Evolutionary conservation across 1,139 yeast species (phyloP), one percentile per base, ranked within the genome.

Genomic region (Hanseniaspora uvarum): DNA sequence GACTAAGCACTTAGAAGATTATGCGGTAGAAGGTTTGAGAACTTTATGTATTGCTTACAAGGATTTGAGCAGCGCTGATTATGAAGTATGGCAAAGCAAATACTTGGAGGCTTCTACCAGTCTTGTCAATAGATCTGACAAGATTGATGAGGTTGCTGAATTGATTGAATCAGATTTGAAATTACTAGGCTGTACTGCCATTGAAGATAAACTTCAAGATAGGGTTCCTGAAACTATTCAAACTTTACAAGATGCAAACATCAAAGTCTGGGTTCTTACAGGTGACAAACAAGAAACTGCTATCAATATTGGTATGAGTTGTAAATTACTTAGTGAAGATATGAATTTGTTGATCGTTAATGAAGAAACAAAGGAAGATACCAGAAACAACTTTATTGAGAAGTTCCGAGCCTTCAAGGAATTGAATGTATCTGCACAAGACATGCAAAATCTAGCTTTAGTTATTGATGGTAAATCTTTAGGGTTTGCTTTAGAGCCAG

Each of bases 281-380:
- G 99, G 99, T 61, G 99, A 94, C 66, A 78, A 96, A 65, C 98
- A 92, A 67, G 99, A 94, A 68, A 94, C 99, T n/a, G 99, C 98
- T 1, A 86, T 94, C 59, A 94, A 94, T 65, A 92, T 94, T 65
- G 99, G 98, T 58, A 88, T 92, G 96, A 86, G 95, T 61, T 94
- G 98, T 72, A 87, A 86, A 63, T 73, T 94, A 53, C 72, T 94
- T 52, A 83, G 94, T 66, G 98, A 94, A 67, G 98, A 94, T 64
- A 94, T 94, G 99, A 88, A 87, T 62, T 70, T 94, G 58, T 73
- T 94, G 61, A 81, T 92, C 57, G 81, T 94, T 50, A 94, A 94
- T 64, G 98, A 92, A 66, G 89, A 83, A 40, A 76, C 79, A 1
- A 82, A 81, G 59, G 86, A 79, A 39, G 94, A 79, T 21, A 87